These are phyloP conservation scores for Achaetomium macrosporum DNA, from an alignment of 2,329 filamentous ascomycete genomes.

Conservation along the genomic window DNA sequence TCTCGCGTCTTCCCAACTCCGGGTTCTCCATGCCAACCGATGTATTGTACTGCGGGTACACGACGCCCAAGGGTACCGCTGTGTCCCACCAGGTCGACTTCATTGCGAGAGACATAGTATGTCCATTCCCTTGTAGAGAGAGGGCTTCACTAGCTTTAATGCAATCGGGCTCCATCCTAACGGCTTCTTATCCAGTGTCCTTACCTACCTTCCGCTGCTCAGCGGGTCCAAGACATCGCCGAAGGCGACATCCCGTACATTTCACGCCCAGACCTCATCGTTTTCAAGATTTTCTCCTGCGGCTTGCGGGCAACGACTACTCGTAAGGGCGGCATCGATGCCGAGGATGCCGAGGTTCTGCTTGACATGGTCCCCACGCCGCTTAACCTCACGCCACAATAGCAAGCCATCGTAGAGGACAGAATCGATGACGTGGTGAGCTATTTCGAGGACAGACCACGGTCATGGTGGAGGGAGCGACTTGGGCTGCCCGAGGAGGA, in stretches of 20 bases:
- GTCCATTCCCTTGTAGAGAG: too few species aligned
- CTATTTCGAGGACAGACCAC: too few species aligned
- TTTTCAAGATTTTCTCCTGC: background rate
- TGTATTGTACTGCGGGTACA: too few species aligned
- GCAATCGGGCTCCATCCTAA: too few species aligned
- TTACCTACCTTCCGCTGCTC: background rate
- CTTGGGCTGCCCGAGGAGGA: too few species aligned
- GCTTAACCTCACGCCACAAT: background rate
- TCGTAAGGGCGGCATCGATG: background rate
- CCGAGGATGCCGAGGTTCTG: background rate
- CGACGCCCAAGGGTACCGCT: too few species aligned
- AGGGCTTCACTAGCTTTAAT: too few species aligned
- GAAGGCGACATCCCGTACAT: background rate
- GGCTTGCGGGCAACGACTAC: background rate
- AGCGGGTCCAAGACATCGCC: background rate
- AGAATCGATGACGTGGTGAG: background rate
- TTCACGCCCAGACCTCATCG: background rate
- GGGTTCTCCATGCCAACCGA: too few species aligned
- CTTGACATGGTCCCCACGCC: background rate
- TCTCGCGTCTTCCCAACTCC: too few species aligned
- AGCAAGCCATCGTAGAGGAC: background rate
- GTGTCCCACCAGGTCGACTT: too few species aligned
- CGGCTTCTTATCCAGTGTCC: background rate
- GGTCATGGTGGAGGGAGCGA: too few species aligned
- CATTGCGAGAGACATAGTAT: too few species aligned